Evolutionary conservation across 2,329 filamentous ascomycete species (phyloP).

Genomic region (Fonsecaea monophora): DNA sequence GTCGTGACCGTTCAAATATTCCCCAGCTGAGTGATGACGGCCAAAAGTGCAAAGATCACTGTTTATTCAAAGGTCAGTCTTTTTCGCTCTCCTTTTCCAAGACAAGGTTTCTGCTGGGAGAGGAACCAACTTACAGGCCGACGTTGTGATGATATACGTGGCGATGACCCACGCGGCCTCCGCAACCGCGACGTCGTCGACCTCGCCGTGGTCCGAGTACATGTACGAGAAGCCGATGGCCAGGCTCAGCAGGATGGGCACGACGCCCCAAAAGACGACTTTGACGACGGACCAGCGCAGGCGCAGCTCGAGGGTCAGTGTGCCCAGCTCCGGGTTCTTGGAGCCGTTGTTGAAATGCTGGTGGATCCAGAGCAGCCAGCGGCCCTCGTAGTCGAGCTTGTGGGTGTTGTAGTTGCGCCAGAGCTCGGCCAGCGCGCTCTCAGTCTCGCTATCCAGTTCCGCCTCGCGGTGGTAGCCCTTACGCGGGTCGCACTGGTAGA

Average conservation of each 20-base stretch:
- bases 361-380: slow-evolving; percentile 30
- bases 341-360: slow-evolving; percentile 29
- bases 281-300: slow-evolving; percentile 28
- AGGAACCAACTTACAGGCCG: slow-evolving; percentile 16
- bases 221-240: slow-evolving; percentile 29
- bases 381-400: slow-evolving; percentile 27
- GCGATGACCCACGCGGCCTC: slow-evolving; percentile 29
- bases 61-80: background rate
- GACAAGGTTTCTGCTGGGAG: background rate
- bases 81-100: background rate
- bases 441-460: slow-evolving; percentile 22
- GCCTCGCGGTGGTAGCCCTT: slow-evolving; percentile 27
- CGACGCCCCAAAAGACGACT: slow-evolving; percentile 24
- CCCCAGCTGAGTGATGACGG: slow-evolving; percentile 29
- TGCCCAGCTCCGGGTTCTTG: slow-evolving; percentile 25
- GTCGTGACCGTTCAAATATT: slow-evolving; percentile 14
- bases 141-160: slow-evolving; percentile 26
- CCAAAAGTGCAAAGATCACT: slow-evolving; percentile 28
- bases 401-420: slow-evolving; percentile 26
- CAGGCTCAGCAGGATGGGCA: slow-evolving; percentile 26
- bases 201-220: slow-evolving; percentile 28
- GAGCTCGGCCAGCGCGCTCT: slow-evolving; percentile 23
- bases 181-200: slow-evolving; percentile 25
- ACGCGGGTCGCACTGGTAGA: slow-evolving; percentile 25
- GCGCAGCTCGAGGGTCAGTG: slow-evolving; percentile 19